These are phyloP conservation scores for Ophiostoma montium DNA, from an alignment of 2,329 filamentous ascomycete genomes.

Conservation along the genomic window DNA sequence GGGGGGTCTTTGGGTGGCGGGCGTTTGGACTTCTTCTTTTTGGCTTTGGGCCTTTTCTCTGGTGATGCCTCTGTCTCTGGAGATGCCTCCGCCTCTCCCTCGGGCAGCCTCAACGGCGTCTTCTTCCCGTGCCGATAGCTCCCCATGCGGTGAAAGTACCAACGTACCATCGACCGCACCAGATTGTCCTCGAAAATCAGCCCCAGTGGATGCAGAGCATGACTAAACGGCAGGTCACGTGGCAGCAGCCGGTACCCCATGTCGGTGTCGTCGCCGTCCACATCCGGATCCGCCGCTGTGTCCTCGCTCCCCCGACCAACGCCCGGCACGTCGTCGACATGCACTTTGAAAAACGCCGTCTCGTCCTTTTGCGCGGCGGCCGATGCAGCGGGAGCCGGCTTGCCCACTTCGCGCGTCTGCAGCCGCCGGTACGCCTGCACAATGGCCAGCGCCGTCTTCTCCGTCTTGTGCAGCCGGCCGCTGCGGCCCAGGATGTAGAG, in stretches of 20 bases:
- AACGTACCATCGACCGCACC: constrained; percentile 15
- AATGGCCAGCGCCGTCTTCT: constrained; percentile 29
- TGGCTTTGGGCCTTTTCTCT: background rate
- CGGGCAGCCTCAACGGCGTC: background rate
- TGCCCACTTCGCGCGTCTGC: background rate
- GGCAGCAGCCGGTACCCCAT: constrained; percentile 23
- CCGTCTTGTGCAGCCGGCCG: constrained; percentile 30
- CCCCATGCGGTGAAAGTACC: constrained; percentile 28
- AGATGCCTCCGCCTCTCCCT: background rate
- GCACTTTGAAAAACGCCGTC: constrained; percentile 28
- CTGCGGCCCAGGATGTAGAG: constrained; percentile 29
- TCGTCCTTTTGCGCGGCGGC: constrained; percentile 7
- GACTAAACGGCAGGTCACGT: constrained; percentile 27
- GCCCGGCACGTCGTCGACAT: constrained; percentile 28
- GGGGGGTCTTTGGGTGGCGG: background rate
- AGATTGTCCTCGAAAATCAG: constrained; percentile 26
- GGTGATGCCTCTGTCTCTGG: background rate
- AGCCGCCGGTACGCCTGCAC: constrained; percentile 22
- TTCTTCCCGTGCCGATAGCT: constrained; percentile 11
- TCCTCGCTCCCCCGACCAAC: constrained; percentile 17
- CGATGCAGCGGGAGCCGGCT: background rate
- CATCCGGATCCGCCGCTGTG: constrained; percentile 15
- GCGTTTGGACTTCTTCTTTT: background rate
- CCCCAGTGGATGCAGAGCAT: constrained; percentile 31
- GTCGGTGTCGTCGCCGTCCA: too few relatives aligned